Evolutionary conservation across 148 eudicot genomes (phyloP), one percentile per base, ranked within the genome.

Genomic region (Rheum nobile): DNA sequence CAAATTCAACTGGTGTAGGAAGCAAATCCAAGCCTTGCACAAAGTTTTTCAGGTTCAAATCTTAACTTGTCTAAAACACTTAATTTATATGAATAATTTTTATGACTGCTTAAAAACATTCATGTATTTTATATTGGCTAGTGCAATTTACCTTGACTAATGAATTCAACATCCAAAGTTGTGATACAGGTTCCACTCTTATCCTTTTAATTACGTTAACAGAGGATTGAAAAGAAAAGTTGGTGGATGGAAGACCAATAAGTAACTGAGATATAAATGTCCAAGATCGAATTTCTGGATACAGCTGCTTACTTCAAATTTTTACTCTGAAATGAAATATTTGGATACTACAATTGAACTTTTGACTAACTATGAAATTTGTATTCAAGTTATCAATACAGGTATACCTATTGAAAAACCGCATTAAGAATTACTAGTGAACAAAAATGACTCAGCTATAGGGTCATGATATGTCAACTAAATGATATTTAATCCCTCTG

Each of bases 11-110:
- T 86, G 98, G 98, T 90, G 84, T 92, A 90, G 96, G 97, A 87
- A 92, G 96, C 98, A 92, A 92, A 92, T 92, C 89, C 83, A 92
- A 92, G 98, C 96, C 98, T 78, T 92, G 98, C 98, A 92, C 98
- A 86, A 92, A 92, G 91, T 92, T 92, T 87, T 92, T 90, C 98
- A 92, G 98, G 98, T 92, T 87, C 87, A 75, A 85, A 88, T 92
- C 86, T 83, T 76, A 79, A 77, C 82, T 80, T 80, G 77, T 80
- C 75, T 86, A 57, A 46, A 74, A 47, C n/a, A 75, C 77, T 24
- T 73, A 61, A 78, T 21, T 71, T 35, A 35, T 35, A 80, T 47
- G 71, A 47, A 41, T 59, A 74, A 63, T 8, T 48, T 48, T 78
- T 59, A 47, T 79, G 8, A 70, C 67, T 70, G 55, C 54, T 63